phyloP scores from a whole-genome alignment of 1,139 yeast species.

The Scheffersomyces parashehatae region DNA sequence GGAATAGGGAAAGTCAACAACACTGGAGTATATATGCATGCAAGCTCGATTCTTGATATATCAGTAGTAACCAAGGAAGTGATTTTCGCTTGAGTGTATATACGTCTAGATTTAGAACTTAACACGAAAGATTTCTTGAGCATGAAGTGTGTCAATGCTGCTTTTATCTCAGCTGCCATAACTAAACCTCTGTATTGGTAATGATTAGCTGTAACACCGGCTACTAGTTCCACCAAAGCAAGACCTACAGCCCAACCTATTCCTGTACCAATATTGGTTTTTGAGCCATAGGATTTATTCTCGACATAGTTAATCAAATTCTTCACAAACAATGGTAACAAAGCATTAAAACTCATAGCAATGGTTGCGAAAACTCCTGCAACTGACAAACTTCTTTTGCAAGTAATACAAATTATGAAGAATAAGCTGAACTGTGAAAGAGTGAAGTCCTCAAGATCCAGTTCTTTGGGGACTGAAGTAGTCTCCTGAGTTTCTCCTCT shows the following conservation, averaged over 20 bases:
- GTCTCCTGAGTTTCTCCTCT: slow-evolving; percentile 20
- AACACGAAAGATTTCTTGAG: slow-evolving; percentile 19
- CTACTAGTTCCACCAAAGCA: slow-evolving; percentile 18
- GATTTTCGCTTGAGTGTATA: slow-evolving; percentile 17
- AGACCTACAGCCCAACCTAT: slow-evolving; percentile 28
- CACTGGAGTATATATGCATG: slow-evolving; percentile 15
- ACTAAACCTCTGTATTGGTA: slow-evolving; percentile 30
- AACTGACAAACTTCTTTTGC: neutral
- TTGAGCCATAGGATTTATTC: slow-evolving; percentile 18
- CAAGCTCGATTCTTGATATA: slow-evolving; percentile 19
- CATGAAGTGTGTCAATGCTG: slow-evolving; percentile 18
- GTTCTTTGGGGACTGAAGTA: slow-evolving; percentile 16
- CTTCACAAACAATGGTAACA: slow-evolving; percentile 48
- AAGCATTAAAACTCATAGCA: slow-evolving; percentile 52
- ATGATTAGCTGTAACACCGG: slow-evolving; percentile 28
- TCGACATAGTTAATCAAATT: slow-evolving; percentile 40
- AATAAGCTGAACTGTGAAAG: slow-evolving; percentile 8
- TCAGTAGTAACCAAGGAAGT: slow-evolving; percentile 25
- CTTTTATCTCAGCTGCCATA: slow-evolving; percentile 40
- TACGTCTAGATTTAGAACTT: slow-evolving; percentile 12
- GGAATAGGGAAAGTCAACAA: slow-evolving; percentile 14
- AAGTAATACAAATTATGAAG: neutral
- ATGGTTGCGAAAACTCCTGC: slow-evolving; percentile 38
- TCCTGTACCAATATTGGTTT: slow-evolving; percentile 26
- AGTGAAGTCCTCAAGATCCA: slow-evolving; percentile 27